These are phyloP conservation scores for Rhizodiscina lignyota DNA, from an alignment of 495 filamentous ascomycete species.

Conservation along the genomic window DNA sequence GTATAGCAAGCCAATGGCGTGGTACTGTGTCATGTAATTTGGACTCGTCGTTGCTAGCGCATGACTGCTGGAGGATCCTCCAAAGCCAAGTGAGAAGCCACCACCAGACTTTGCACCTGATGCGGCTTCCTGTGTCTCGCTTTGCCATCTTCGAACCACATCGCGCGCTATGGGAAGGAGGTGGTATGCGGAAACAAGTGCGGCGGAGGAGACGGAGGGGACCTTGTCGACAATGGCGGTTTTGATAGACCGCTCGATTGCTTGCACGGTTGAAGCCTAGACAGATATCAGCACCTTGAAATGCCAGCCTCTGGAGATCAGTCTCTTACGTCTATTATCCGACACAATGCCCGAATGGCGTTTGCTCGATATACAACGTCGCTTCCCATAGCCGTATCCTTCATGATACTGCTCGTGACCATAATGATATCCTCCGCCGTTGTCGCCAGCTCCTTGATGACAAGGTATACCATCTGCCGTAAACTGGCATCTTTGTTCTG, in stretches of 20 bases:
- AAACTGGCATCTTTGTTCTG: slow-evolving; percentile 97
- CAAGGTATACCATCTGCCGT: slow-evolving; percentile 96
- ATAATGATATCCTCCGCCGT: slow-evolving; percentile 99
- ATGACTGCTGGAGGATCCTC: slow-evolving; percentile 46
- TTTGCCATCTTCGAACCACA: slow-evolving; percentile 95
- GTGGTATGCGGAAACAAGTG: slow-evolving; percentile 95
- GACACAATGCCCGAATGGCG: slow-evolving; percentile 87
- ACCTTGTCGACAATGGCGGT: slow-evolving; percentile 99
- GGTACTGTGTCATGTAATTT: slow-evolving; percentile 93
- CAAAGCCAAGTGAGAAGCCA: slow-evolving; percentile 81
- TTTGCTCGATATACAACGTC: slow-evolving; percentile 93
- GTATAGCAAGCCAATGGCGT: slow-evolving; percentile 92
- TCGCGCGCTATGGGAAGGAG: slow-evolving; percentile 90
- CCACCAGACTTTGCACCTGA: slow-evolving; percentile 73
- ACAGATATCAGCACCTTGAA: slow-evolving; percentile 7
- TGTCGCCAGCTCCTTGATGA: slow-evolving; percentile 82
- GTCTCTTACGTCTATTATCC: slow-evolving; percentile 79
- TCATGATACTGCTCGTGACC: slow-evolving; percentile 99
- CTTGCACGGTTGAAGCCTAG: slow-evolving; percentile 90
- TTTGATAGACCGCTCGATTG: slow-evolving; percentile 96
- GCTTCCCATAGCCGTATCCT: slow-evolving; percentile 90
- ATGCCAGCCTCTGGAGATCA: slow-evolving; percentile 4
- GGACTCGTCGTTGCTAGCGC: slow-evolving; percentile 44
- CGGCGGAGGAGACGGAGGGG: slow-evolving; percentile 91
- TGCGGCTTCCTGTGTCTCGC: slow-evolving; percentile 94